Base-by-base conservation (phyloP, 768 basidiomycete species). In the Lactarius sp. region DNA sequence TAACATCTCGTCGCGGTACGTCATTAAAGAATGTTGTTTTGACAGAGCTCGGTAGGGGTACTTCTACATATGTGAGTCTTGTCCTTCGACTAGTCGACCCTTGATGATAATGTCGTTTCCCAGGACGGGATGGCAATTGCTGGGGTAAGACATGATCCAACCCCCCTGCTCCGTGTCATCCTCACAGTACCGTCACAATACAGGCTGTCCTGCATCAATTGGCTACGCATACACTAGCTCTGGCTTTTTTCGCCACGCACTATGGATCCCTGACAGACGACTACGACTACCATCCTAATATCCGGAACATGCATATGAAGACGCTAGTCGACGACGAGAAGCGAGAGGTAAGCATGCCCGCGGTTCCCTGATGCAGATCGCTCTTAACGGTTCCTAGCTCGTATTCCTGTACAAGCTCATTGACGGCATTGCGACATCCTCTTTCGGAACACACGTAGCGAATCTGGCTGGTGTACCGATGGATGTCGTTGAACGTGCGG, bases 51-150 rank as follows among this genome's bases (percentile, higher is more conserved):
- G 94, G 95, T 20, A 79, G 96, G 75, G 97, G 97, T 33, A 98
- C 97, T 1, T 96, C 94, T 0, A 98, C 97, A 27, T 94, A 85
- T 69, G 90, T 92, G 71, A 74, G 81, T 76, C 13, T 20, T 56
- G 20, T 58, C 53, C 47, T 34, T 44, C 18, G 14, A 16, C 51
- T 14, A 18, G 39, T 39, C 36, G 54, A 51, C 54, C 22, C 59
- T 31, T 59, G 65, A 52, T 42, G 52, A 53, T 68, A 52, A 65
- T 36, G 6, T 66, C 59, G 59, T 12, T 56, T 52, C 16, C 6
- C 75, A 93, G 85, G 97, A 99, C 74, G 97, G 96, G n/a, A 94
- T 98, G 92, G 94, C 94, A 7, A 98, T 98, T 68, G 96, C 97
- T 51, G 91, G 89, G 59, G 90, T 90, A 74, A 44, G 82, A 74